These are phyloP conservation scores for Xanthoconium purpureum DNA, from an alignment of 768 basidiomycete genomes.

Conservation along the genomic window DNA sequence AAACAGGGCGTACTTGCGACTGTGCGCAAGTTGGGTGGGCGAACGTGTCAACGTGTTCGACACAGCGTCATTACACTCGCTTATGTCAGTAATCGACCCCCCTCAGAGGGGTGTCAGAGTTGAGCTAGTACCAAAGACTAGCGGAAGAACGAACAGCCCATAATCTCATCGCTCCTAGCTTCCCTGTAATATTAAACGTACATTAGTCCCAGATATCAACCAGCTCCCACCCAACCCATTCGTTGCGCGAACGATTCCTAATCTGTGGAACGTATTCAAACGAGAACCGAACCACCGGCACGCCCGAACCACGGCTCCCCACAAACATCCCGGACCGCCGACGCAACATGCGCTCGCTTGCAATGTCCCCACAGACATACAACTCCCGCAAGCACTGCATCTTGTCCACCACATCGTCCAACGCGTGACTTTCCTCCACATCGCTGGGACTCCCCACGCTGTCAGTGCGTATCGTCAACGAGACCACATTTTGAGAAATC, in stretches of 20 bases:
- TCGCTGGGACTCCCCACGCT: no score
- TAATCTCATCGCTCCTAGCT: no score
- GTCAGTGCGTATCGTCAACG: neutral
- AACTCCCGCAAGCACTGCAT: neutral
- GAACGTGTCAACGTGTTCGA: conserved; percentile 23
- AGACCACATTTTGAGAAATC: neutral
- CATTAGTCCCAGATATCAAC: no score
- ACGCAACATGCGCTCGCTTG: neutral
- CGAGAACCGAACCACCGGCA: neutral
- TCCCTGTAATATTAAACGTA: no score
- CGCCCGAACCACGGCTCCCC: neutral
- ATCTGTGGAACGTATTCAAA: neutral
- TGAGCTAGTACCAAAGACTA: no score
- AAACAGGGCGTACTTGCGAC: neutral
- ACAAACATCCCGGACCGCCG: neutral
- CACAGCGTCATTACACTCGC: neutral
- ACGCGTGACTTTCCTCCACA: neutral
- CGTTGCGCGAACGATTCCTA: no score
- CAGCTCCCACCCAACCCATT: neutral
- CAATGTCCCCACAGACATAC: neutral
- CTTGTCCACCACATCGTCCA: neutral
- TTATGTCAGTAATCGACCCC: conserved; percentile 16
- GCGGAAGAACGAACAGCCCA: no score
- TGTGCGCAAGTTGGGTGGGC: neutral
- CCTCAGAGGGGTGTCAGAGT: conserved; percentile 2